Conservation (phyloP, 345 rosid genomes). For the Fremontodendron californicum region DNA sequence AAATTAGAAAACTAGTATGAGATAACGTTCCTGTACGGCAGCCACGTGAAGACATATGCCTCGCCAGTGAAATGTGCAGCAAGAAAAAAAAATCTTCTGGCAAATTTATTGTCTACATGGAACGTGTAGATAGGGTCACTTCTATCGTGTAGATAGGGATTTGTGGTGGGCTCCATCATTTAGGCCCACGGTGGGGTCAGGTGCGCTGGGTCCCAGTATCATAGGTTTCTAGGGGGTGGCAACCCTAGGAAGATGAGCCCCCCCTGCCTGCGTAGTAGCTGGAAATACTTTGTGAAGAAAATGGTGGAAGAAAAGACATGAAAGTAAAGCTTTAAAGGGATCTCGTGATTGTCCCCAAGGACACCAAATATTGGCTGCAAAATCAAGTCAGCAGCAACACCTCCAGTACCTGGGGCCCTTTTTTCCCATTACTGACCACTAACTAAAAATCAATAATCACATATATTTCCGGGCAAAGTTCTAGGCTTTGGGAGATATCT, state of each 20-base stretch:
- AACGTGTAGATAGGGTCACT: not conserved
- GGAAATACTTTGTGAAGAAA: not conserved
- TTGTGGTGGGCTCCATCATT: too few relatives aligned
- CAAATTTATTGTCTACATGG: not conserved
- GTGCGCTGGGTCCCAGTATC: not conserved
- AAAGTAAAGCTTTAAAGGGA: not conserved
- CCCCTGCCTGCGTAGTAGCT: not conserved
- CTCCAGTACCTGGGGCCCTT: not conserved
- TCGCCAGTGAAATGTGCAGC: not conserved
- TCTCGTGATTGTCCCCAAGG: not conserved
- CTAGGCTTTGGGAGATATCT: too few relatives aligned
- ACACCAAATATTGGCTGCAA: not conserved
- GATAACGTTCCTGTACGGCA: not conserved
- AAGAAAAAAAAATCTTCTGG: not conserved
- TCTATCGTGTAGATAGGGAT: not conserved
- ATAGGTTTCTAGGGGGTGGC: constrained; percentile 1
- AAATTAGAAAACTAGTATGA: too few relatives aligned
- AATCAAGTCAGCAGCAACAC: not conserved
- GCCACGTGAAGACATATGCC: constrained; percentile 5
- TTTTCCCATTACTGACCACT: not conserved
- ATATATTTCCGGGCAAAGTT: not conserved
- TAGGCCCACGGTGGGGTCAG: not conserved
- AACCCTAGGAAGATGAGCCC: constrained; percentile 19
- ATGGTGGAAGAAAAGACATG: not conserved
- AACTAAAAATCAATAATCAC: not conserved